Evolutionary conservation across 805 yeast species (phyloP), one percentile per base, ranked within the genome.

Genomic region (Suhomyces sp.): DNA sequence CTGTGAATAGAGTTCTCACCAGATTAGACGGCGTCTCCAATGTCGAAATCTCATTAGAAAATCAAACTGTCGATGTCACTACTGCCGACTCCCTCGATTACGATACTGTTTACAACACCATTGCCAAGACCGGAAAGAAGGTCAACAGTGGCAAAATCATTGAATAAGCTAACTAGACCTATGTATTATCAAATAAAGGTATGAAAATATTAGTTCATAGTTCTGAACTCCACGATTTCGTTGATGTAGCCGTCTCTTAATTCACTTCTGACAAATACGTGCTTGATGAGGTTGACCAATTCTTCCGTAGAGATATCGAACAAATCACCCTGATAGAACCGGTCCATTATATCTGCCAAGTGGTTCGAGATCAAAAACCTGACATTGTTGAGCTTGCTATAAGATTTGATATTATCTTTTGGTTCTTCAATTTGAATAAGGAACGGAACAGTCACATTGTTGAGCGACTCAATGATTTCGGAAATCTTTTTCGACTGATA

Each of bases 71-170:
- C 8, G 86, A 84, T 63, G 97, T 93, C 44, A 76, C 77, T 52
- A 81, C 94, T 8, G 72, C 70, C 13, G 73, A 73, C 33, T 60
- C 70, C 9, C 68, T 88, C 35, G 79, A 82, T 49, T 90, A 88
- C 65, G 96, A 92, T 48, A 81, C 86, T 2, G 92, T 94, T n/a
- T 77, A 86, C 51, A 85, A 79, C 50, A 85, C 90, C 52, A 93
- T 93, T 58, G 75, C 86, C 57, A 93, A 93, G 77, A 91, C 98
- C 1, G 98, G 98, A 36, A 93, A 93, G 76, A 84, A 84, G 62
- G 87, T 93, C 54, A 75, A 79, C 46, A 76, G 78, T 29, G 96
- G 97, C 10, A 79, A 79, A 61, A 73, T 78, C 44, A 63, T 86
- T 50, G 42, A 38, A 19, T 38, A 19, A 33, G 42, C 22, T 36